phyloP scores from a whole-genome alignment of 306 rosid species.

The Sophora flavescens region DNA sequence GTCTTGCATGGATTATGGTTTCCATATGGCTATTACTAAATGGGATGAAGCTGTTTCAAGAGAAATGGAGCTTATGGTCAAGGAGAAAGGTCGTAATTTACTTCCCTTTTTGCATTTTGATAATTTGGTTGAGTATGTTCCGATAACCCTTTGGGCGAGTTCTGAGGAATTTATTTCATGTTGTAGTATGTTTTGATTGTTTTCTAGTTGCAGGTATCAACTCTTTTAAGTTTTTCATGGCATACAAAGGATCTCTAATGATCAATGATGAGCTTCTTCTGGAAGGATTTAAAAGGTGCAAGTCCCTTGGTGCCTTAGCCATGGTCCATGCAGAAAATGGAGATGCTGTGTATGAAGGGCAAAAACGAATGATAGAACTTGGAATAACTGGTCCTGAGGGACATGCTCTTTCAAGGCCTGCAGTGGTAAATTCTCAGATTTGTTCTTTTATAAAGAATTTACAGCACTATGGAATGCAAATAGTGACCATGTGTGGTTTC shows the following conservation, averaged over 20 bases:
- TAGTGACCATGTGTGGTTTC: not conserved
- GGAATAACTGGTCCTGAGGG: constrained; percentile 99
- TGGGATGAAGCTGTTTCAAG: constrained; percentile 83
- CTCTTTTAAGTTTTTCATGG: constrained; percentile 96
- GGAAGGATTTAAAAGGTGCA: constrained; percentile 87
- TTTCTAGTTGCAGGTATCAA: constrained; percentile 72
- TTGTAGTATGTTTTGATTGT: constrained; percentile 28
- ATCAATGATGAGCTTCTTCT: constrained; percentile 84
- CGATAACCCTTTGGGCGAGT: constrained; percentile 15
- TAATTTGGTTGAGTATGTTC: not conserved
- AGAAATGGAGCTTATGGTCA: constrained; percentile 90
- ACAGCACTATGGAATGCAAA: constrained; percentile 22
- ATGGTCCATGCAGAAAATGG: constrained; percentile 99
- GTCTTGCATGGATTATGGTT: constrained; percentile 95
- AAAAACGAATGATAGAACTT: constrained; percentile 87
- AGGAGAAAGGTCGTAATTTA: constrained; percentile 76
- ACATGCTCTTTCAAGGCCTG: constrained; percentile 92
- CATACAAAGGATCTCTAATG: constrained; percentile 91
- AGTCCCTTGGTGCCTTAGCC: constrained; percentile 96
- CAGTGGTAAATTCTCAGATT: constrained; percentile 62
- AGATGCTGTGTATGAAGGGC: constrained; percentile 91
- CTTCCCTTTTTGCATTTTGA: constrained; percentile 33
- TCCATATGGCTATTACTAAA: constrained; percentile 96
- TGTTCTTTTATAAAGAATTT: constrained; percentile 9
- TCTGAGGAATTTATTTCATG: constrained; percentile 30